Conservation (phyloP, 2,329 filamentous ascomycete species). For the Botrytis porri region DNA sequence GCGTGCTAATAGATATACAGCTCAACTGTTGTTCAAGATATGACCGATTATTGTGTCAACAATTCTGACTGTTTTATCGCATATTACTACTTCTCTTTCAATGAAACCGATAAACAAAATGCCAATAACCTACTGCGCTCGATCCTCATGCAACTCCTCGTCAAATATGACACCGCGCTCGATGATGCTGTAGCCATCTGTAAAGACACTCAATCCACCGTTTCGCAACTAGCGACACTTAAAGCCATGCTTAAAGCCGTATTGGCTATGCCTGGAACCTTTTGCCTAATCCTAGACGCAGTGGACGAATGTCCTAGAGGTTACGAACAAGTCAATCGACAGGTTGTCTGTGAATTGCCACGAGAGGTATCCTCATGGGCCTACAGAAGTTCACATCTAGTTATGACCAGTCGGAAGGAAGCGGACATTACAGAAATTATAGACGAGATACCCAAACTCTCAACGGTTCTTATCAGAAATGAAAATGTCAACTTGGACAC, state of each 20-base stretch:
- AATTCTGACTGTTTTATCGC: not conserved
- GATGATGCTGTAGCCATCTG: not conserved
- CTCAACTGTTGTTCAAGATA: conserved; percentile 1
- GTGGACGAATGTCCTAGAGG: not conserved
- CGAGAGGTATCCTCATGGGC: not conserved
- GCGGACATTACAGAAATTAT: not conserved
- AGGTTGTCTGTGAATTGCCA: not conserved
- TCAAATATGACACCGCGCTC: not conserved
- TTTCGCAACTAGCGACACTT: not conserved
- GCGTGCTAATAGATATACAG: not conserved
- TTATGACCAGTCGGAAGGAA: conserved; percentile 7
- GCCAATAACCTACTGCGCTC: not conserved
- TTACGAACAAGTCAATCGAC: not conserved
- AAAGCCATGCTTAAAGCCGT: conserved; percentile 3
- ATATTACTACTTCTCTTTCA: conserved; percentile 13
- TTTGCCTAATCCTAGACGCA: not conserved
- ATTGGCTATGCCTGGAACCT: not conserved
- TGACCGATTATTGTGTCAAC: not conserved
- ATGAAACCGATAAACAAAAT: not conserved
- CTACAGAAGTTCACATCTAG: not conserved
- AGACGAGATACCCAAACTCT: not conserved
- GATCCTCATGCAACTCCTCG: not conserved
- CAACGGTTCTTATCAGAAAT: not conserved
- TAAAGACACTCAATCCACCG: not conserved
- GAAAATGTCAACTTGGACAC: not conserved